Evolutionary conservation across 2,329 filamentous ascomycete genomes (phyloP).

Genomic region (Teratosphaeria gauchensis): DNA sequence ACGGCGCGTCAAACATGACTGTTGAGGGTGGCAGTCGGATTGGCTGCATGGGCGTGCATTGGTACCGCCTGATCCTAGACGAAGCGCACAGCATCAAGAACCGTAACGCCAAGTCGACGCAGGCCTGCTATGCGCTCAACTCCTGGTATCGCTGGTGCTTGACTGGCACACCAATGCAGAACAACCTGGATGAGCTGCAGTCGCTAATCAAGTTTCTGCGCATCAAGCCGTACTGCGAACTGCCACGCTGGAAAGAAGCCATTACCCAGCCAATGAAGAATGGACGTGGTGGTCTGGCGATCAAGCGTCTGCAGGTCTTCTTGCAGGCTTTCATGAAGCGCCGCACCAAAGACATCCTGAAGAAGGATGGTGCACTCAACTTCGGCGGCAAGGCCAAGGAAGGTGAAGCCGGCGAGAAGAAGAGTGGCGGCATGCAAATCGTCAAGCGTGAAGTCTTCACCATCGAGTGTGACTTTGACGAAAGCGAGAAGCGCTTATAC

Average conservation of each 20-base stretch:
- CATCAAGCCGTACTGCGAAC: conserved; percentile 82
- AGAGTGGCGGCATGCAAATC: conserved; percentile 68
- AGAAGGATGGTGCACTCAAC: conserved; percentile 71
- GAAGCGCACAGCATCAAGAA: conserved; percentile 99
- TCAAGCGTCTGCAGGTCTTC: conserved; percentile 73
- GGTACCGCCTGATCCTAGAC: conserved; percentile 92
- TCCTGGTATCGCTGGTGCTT: conserved; percentile 92
- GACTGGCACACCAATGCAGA: conserved; percentile 95
- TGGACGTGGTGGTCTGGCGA: conserved; percentile 79
- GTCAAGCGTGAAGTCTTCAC: conserved; percentile 82
- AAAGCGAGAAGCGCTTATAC: conserved; percentile 78
- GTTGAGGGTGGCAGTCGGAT: conserved; percentile 56
- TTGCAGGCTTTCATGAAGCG: conserved; percentile 95
- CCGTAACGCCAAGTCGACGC: conserved; percentile 87
- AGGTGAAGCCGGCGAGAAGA: conserved; percentile 44
- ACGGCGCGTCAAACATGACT: conserved; percentile 56
- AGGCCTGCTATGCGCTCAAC: conserved; percentile 76
- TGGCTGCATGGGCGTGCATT: conserved; percentile 83
- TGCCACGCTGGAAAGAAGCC: conserved; percentile 79
- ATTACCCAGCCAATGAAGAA: conserved; percentile 86
- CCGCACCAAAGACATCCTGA: conserved; percentile 94
- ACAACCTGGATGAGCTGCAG: conserved; percentile 93
- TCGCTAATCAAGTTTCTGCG: conserved; percentile 86
- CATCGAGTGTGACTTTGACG: conserved; percentile 66
- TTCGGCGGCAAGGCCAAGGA: conserved; percentile 58